Percentiles rank a stretch among this genome's conserved stretches.
Conservation (phyloP, 495 filamentous ascomycete species). For the Pseudevernia furfuracea region DNA sequence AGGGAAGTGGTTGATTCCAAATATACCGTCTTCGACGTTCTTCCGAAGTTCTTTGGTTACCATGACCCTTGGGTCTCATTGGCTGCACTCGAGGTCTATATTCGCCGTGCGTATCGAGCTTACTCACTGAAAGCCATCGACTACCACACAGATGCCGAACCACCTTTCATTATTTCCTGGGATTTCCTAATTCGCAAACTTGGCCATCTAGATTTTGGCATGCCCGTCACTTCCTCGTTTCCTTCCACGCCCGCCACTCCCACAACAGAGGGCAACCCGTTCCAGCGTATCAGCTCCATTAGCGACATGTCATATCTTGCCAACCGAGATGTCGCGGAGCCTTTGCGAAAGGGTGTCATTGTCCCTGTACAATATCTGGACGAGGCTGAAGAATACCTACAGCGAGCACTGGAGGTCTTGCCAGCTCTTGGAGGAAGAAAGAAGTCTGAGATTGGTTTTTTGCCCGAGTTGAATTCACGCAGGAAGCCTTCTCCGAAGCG, state of each 20-base stretch:
- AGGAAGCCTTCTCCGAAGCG: constrained; percentile 46
- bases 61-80: constrained; percentile 90
- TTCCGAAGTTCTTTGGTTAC: constrained; percentile 89
- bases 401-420: constrained; percentile 74
- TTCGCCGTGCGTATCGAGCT: constrained; percentile 92
- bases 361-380: constrained; percentile 88
- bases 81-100: constrained; percentile 90
- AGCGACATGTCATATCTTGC: constrained; percentile 90
- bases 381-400: constrained; percentile 79
- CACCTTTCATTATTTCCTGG: constrained; percentile 81
- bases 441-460: constrained; percentile 45
- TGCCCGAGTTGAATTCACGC: constrained; percentile 66
- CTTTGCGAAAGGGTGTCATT: constrained; percentile 86
- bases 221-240: constrained; percentile 62
- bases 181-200: constrained; percentile 92
- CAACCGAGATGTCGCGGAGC: constrained; percentile 58
- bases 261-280: constrained; percentile 47
- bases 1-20: constrained; percentile 98
- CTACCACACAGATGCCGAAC: constrained; percentile 71
- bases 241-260: constrained; percentile 86
- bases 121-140: constrained; percentile 82
- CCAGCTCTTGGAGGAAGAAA: constrained; percentile 46
- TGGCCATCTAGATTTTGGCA: constrained; percentile 78
- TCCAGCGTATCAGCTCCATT: constrained; percentile 82
- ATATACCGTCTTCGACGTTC: constrained; percentile 94